These are phyloP conservation scores for Lichtheimia corymbifera DNA, from an alignment of 371 early-diverging fungal species.

Conservation along the genomic window DNA sequence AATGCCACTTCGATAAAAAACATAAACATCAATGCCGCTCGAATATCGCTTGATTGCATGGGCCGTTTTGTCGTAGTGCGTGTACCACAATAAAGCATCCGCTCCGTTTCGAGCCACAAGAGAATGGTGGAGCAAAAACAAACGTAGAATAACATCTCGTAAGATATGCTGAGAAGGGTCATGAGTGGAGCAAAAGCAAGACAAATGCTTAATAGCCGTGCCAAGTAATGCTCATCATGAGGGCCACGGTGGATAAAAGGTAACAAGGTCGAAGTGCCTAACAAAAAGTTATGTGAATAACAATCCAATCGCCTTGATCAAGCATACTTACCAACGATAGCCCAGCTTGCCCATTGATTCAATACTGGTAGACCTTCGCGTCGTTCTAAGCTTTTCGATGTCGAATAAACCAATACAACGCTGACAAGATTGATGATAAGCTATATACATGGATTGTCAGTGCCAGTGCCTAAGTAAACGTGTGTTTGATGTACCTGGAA, in stretches of 20 bases:
- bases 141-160: conserved; percentile 88
- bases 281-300: conserved; percentile 2
- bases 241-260: conserved; percentile 67
- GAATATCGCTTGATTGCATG: conserved; percentile 60
- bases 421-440: conserved; percentile 30
- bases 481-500: background rate
- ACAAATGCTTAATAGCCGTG: conserved; percentile 79
- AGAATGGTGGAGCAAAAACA: conserved; percentile 73
- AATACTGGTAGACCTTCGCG: conserved; percentile 65
- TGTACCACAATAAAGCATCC: conserved; percentile 39
- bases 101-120: conserved; percentile 84
- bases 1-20: conserved; percentile 92
- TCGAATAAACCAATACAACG: conserved; percentile 52
- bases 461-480: too few relatives aligned
- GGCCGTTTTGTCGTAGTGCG: conserved; percentile 18
- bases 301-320: background rate
- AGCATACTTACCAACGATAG: conserved; percentile 54
- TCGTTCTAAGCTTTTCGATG: conserved; percentile 55
- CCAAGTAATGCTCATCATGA: conserved; percentile 71
- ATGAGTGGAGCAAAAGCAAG: conserved; percentile 89
- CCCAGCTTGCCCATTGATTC: conserved; percentile 75
- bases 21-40: conserved; percentile 77
- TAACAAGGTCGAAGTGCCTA: conserved; percentile 58
- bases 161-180: conserved; percentile 84
- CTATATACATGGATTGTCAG: conserved; percentile 10